phyloP scores from a whole-genome alignment of 257 asterid genomes.

The Striga asiatica region DNA sequence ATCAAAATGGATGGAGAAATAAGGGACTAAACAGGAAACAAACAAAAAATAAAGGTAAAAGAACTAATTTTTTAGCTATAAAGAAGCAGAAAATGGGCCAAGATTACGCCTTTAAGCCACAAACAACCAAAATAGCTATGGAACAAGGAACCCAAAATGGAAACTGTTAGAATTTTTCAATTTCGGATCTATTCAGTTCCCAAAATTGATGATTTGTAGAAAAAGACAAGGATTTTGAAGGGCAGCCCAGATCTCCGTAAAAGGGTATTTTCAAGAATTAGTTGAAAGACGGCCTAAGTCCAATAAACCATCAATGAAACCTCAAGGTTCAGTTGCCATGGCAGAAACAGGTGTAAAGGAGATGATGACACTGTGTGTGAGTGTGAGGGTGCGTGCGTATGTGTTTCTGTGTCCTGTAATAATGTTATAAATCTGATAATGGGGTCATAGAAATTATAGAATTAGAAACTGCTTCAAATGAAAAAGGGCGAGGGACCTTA shows the following conservation, averaged over 20 bases:
- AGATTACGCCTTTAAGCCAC: slow-evolving; percentile 6
- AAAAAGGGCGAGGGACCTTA: slow-evolving; percentile 4
- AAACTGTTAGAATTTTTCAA: slow-evolving; percentile 1
- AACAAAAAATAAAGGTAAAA: too few relatives aligned
- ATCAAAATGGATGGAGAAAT: slow-evolving; percentile 13
- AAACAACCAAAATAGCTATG: slow-evolving; percentile 8
- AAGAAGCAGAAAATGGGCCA: slow-evolving; percentile 12
- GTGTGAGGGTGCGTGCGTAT: too few relatives aligned
- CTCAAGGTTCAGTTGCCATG: slow-evolving; percentile 23
- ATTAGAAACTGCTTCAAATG: slow-evolving; percentile 12
- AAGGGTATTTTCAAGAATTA: slow-evolving; percentile 22
- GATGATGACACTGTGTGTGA: slow-evolving; percentile 11
- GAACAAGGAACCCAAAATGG: slow-evolving; percentile 20
- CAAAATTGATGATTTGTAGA: slow-evolving; percentile 10
- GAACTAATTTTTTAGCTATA: slow-evolving; percentile 9
- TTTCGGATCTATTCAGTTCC: slow-evolving; percentile 26
- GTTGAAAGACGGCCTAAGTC: slow-evolving; percentile 27
- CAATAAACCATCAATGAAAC: slow-evolving; percentile 33
- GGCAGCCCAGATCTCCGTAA: slow-evolving; percentile 42
- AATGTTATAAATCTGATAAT: slow-evolving; percentile 10
- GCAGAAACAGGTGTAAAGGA: slow-evolving; percentile 7
- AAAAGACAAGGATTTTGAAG: slow-evolving; percentile 26
- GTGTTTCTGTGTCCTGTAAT: background rate
- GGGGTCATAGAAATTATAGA: slow-evolving; percentile 13
- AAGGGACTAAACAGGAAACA: too few relatives aligned